Percentiles rank a stretch among this genome's conserved stretches.
phyloP scores from a whole-genome alignment of 352 stramenopile species.

The Lagenidium giganteum region DNA sequence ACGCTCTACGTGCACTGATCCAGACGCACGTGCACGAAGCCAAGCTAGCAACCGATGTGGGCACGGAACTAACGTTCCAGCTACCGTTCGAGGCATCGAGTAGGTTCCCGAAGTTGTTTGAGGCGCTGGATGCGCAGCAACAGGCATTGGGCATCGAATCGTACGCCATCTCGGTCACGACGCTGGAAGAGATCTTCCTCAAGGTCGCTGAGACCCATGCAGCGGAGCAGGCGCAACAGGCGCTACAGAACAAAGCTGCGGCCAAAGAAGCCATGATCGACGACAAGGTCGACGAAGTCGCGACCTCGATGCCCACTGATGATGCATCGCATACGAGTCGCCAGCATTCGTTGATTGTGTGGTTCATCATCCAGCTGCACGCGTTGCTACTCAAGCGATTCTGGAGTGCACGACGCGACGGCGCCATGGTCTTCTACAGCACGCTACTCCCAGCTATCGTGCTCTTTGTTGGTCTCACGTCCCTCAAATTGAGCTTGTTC shows the following conservation, averaged over 20 bases:
- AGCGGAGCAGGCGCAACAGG: neutral
- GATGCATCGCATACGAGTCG: constrained; percentile 5
- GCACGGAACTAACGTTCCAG: constrained; percentile 73
- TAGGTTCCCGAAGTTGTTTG: constrained; percentile 68
- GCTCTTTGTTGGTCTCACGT: constrained; percentile 57
- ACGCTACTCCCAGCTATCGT: constrained; percentile 58
- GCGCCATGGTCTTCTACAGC: constrained; percentile 71
- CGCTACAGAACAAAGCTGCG: neutral
- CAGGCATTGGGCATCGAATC: constrained; percentile 32
- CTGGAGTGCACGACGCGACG: constrained; percentile 46
- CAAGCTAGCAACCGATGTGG: constrained; percentile 49
- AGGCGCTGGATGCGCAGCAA: constrained; percentile 49
- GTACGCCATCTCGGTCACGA: constrained; percentile 79
- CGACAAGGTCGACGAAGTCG: too few species aligned
- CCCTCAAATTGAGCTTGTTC: constrained; percentile 46
- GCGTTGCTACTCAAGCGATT: constrained; percentile 60
- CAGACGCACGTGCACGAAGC: constrained; percentile 28
- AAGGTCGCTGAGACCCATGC: constrained; percentile 57
- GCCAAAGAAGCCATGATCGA: neutral
- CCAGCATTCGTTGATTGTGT: neutral
- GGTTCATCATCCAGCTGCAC: constrained; percentile 39
- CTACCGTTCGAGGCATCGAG: constrained; percentile 54
- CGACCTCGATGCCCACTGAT: too few species aligned
- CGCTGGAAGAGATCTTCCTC: constrained; percentile 88
- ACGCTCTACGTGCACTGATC: constrained; percentile 15